Conservation (phyloP, 768 basidiomycete genomes). For the Mrakia blollopis region DNA sequence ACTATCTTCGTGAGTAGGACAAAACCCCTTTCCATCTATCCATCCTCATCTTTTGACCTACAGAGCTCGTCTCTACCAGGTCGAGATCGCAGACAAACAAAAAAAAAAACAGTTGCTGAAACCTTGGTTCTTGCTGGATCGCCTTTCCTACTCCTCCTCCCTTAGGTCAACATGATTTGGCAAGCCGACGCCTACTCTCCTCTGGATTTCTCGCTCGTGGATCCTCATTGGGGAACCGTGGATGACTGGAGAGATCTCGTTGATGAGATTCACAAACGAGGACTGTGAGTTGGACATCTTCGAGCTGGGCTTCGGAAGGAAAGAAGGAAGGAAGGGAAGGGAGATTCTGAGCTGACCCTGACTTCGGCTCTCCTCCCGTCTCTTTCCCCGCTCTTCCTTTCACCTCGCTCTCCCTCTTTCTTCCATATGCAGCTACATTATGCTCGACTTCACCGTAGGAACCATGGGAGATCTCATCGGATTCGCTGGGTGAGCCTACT, state of each 20-base stretch:
- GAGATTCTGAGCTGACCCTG: not conserved
- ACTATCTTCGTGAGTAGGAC: slow-evolving; percentile 78
- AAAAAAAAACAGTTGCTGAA: not conserved
- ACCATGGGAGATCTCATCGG: slow-evolving; percentile 86
- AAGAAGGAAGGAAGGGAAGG: not conserved
- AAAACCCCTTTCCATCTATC: not conserved
- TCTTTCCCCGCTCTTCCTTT: not conserved
- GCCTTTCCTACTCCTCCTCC: too few species aligned
- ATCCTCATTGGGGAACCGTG: slow-evolving; percentile 87
- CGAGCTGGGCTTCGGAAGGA: not conserved
- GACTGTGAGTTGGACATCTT: slow-evolving; percentile 51
- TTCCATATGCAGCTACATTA: slow-evolving; percentile 54
- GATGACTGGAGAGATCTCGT: slow-evolving; percentile 71
- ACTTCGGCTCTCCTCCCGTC: not conserved
- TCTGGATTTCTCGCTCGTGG: slow-evolving; percentile 79
- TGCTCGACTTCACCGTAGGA: slow-evolving; percentile 89
- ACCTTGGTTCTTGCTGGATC: not conserved
- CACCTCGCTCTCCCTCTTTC: not conserved
- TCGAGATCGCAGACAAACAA: too few species aligned
- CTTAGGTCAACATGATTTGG: slow-evolving; percentile 32
- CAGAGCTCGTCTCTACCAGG: not conserved
- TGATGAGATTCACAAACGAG: slow-evolving; percentile 67
- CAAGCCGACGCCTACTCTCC: slow-evolving; percentile 61
- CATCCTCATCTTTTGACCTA: too few species aligned
- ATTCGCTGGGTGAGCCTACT: slow-evolving; percentile 63